Evolutionary conservation across 2,329 filamentous ascomycete species (phyloP).

Genomic region (Colletotrichum gigasporum): DNA sequence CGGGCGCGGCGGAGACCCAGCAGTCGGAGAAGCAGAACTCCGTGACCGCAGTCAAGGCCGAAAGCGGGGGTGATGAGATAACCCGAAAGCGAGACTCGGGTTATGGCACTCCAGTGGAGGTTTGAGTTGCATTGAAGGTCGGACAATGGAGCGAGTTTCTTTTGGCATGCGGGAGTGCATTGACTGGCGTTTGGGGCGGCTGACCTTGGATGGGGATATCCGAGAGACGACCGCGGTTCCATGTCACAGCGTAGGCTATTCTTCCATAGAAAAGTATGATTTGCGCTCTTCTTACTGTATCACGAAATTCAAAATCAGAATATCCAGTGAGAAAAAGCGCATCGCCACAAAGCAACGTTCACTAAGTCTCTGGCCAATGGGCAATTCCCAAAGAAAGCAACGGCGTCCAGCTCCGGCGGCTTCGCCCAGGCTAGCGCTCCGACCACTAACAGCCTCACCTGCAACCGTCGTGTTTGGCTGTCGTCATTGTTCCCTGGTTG

Average conservation of each 20-base stretch:
- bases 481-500: not conserved
- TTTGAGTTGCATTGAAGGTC: not conserved
- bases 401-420: not conserved
- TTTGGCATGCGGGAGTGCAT: not conserved
- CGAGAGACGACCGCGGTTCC: not conserved
- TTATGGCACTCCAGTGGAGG: constrained; percentile 31
- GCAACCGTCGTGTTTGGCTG: not conserved
- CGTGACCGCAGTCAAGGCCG: constrained; percentile 30
- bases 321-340: no score
- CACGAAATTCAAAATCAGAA: no score
- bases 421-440: not conserved
- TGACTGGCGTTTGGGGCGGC: not conserved
- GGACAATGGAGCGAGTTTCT: not conserved
- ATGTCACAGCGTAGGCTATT: not conserved
- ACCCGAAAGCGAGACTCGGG: constrained; percentile 34
- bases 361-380: not conserved
- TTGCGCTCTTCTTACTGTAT: not conserved
- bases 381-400: not conserved
- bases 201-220: not conserved
- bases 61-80: constrained; percentile 42
- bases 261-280: not conserved
- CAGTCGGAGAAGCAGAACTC: constrained; percentile 14
- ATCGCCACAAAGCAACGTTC: no score
- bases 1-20: not conserved
- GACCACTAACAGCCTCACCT: not conserved